Base-by-base conservation (phyloP, 176 grass and related monocot genomes). In the Carex littledalei region DNA sequence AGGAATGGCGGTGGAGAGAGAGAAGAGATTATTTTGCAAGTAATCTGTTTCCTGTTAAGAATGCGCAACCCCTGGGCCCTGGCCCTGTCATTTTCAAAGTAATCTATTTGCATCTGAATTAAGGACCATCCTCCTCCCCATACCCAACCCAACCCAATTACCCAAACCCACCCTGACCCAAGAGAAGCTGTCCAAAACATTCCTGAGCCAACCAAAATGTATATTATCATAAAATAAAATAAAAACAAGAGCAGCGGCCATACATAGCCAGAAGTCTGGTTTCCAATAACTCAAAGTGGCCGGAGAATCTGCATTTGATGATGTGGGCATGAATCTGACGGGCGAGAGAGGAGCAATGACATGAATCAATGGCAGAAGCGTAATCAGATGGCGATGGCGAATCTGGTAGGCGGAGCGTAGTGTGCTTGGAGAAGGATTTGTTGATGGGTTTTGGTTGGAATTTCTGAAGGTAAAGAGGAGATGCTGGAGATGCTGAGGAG, bases 231-330 rank as follows among this genome's bases (percentile, higher is more conserved):
- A 26, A 26, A 26, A 26, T 26, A 26, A 26, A 26, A 26, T 26
- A 26, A 26, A 24, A 26, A 26, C 26, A 26, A 26, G n/a, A 34
- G 59, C 73, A 80, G 3, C 85, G 41, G 0, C 41, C 85, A 13
- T 86, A 86, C 74, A 69, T 69, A 45, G 56, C 43, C 0, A 86
- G 61, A 13, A 86, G 56, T 65, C 73, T 65, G 10, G 75, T 67
- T 18, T 86, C 85, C 15, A 86, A 53, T 60, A 86, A 86, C 85
- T 63, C 85, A 37, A 61, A 78, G 55, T 65, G 54, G 15, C 74
- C 85, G 11, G 49, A 68, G 85, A 86, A 80, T 62, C 61, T 50
- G 11, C 72, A 59, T 47, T 86, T 86, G 60, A 80, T 11, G 24
- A 66, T 60, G 43, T 65, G 74, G 60, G 74, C 74, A 66, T 86